Evolutionary conservation across 2,329 filamentous ascomycete genomes (phyloP), one percentile per base, ranked within the genome.

Genomic region (Arthrobotrys sphaeroides): DNA sequence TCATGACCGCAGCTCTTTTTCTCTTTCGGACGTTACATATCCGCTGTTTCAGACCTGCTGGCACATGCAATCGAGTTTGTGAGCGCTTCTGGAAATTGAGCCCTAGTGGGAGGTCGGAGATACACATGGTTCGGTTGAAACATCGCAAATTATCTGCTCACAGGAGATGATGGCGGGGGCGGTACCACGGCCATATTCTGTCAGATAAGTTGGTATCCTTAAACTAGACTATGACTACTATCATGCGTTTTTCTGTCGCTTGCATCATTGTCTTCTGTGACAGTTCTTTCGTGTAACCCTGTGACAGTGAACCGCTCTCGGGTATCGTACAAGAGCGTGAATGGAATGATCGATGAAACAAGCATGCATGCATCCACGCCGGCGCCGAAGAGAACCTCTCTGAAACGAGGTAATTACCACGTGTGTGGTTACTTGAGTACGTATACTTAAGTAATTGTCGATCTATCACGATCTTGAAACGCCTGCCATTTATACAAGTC

Each of bases 41-140:
- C 20, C 24, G 53, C 12, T 28, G 53, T 49, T 64, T 49, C 40
- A 40, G 20, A 43, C n/a, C 40, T 9, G 28, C 7, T 33, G 5
- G 20, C 16, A 26, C 31, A 40, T 26, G 31, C 43, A 31, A 42
- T 33, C 31, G 45, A 38, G 31, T 20, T 55, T 12, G n/a, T n/a
- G 31, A 33, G 49, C 28, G 49, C 49, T 55, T 55, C 49, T 38
- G n/a, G 49, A 55, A 38, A 55, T 36, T 22, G 28, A 38, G 16
- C 16, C 16, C 31, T 10, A 26, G 43, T 12, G 22, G 5, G 2
- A 26, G n/a, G 20, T 12, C 43, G 43, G 43, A 24, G 43, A 47
- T 47, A 47, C 43, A 47, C 43, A 47, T 47, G 28, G 26, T 36
- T 36, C 38, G 1, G 10, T 38, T 13, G 9, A 38, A 36, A n/a